Conservation (phyloP, 176 grass and related monocot species). For the Dactylis glomerata region DNA sequence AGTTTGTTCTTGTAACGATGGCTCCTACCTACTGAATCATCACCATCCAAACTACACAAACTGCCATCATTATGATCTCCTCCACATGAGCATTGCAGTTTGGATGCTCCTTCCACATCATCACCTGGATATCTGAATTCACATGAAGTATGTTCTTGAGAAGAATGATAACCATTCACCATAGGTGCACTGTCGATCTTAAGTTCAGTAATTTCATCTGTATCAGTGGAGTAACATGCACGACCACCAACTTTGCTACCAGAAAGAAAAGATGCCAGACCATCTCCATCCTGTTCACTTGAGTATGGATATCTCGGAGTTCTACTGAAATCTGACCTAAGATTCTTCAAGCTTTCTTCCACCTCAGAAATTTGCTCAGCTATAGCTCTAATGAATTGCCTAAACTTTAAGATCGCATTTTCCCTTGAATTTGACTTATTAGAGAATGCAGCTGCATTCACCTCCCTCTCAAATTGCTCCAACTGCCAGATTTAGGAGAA, state of each 20-base stretch:
- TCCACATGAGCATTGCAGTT: conserved; percentile 21
- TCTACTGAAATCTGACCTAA: conserved; percentile 37
- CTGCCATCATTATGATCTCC: conserved; percentile 9
- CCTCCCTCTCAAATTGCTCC: conserved; percentile 87
- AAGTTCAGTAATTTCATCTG: conserved; percentile 61
- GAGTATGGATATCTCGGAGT: conserved; percentile 54
- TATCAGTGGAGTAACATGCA: conserved; percentile 37
- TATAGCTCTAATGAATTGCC: conserved; percentile 77
- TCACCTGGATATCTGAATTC: conserved; percentile 41
- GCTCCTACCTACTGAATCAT: conserved; percentile 30
- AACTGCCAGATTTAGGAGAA: conserved; percentile 50
- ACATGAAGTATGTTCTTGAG: conserved; percentile 19
- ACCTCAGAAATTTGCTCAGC: conserved; percentile 62
- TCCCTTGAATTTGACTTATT: conserved; percentile 79
- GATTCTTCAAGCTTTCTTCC: conserved; percentile 49
- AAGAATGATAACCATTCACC: conserved; percentile 39
- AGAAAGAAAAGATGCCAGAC: conserved; percentile 72
- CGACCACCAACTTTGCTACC: conserved; percentile 21
- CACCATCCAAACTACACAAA: conserved; percentile 41
- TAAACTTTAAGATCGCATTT: conserved; percentile 85
- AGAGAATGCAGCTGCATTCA: conserved; percentile 61
- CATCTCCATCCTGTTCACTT: conserved; percentile 60
- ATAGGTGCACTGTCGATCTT: conserved; percentile 41
- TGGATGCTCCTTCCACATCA: conserved; percentile 35
- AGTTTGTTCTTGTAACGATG: conserved; percentile 42